phyloP scores from a whole-genome alignment of 768 basidiomycete species.

The Mycena vulgaris region DNA sequence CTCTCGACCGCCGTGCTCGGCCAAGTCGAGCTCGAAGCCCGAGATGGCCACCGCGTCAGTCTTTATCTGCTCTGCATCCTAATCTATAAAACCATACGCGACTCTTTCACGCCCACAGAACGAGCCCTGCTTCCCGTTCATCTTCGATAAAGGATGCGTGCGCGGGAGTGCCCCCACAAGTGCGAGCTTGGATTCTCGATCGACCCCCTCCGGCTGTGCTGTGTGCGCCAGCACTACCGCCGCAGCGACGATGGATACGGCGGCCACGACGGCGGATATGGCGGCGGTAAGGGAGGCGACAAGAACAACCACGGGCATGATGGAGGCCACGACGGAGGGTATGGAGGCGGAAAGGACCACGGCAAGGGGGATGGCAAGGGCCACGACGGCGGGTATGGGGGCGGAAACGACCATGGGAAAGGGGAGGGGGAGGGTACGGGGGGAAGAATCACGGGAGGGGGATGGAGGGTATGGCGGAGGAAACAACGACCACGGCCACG shows the following conservation, averaged over 20 bases:
- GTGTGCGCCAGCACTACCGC: not conserved
- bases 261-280: not conserved
- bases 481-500: too few species aligned
- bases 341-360: too few species aligned
- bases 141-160: not conserved
- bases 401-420: too few species aligned
- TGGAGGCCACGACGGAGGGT: too few species aligned
- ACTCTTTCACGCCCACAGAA: not conserved
- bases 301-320: too few species aligned
- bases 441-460: too few species aligned
- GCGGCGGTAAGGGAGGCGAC: too few species aligned
- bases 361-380: too few species aligned
- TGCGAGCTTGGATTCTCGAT: slow-evolving; percentile 27
- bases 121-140: slow-evolving; percentile 14
- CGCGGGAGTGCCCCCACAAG: slow-evolving; percentile 11
- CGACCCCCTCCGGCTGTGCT: slow-evolving; percentile 5
- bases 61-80: not conserved
- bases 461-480: too few species aligned
- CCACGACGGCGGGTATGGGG: too few species aligned
- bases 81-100: too few species aligned
- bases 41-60: not conserved
- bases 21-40: not conserved
- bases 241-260: not conserved
- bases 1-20: slow-evolving; percentile 14
- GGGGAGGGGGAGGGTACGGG: too few species aligned